Evolutionary conservation across 768 basidiomycete genomes (phyloP).

Genomic region (Leccinum subgranulosum): DNA sequence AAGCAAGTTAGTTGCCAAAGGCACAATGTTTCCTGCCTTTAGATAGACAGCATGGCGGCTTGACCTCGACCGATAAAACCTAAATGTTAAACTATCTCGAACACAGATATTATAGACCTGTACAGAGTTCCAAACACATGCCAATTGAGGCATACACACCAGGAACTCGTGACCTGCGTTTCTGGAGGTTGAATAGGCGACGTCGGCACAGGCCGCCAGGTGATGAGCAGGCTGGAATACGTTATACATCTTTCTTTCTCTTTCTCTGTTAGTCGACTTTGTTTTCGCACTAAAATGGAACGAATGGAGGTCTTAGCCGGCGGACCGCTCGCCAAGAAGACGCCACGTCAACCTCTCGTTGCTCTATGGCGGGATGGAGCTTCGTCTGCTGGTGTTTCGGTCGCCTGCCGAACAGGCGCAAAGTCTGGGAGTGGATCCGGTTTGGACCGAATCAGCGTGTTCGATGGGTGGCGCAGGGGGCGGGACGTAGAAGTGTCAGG

Average conservation of each 20-base stretch:
- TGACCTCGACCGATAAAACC: too few species aligned
- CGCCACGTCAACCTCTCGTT: conserved; percentile 28
- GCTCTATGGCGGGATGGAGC: conserved; percentile 40
- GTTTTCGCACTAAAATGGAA: not conserved
- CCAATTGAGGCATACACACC: too few species aligned
- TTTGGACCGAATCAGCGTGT: conserved; percentile 21
- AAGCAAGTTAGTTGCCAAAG: too few species aligned
- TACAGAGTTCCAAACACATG: too few species aligned
- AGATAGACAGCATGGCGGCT: too few species aligned
- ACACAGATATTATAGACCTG: too few species aligned
- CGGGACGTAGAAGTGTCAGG: conserved; percentile 29
- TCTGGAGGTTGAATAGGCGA: too few species aligned
- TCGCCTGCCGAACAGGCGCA: too few species aligned
- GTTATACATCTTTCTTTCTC: conserved; percentile 15
- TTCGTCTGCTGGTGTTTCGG: conserved; percentile 25
- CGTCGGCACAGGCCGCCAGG: too few species aligned
- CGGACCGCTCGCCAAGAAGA: conserved; percentile 34
- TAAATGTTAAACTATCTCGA: too few species aligned
- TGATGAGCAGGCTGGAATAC: conserved; percentile 12
- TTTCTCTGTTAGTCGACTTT: not conserved
- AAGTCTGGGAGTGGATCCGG: not conserved
- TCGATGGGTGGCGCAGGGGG: conserved; percentile 35
- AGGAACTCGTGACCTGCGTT: too few species aligned
- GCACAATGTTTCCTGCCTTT: too few species aligned
- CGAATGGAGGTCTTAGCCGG: conserved; percentile 32